phyloP scores from a whole-genome alignment of 106 monocot genomes.

The Acorus gramineus region DNA sequence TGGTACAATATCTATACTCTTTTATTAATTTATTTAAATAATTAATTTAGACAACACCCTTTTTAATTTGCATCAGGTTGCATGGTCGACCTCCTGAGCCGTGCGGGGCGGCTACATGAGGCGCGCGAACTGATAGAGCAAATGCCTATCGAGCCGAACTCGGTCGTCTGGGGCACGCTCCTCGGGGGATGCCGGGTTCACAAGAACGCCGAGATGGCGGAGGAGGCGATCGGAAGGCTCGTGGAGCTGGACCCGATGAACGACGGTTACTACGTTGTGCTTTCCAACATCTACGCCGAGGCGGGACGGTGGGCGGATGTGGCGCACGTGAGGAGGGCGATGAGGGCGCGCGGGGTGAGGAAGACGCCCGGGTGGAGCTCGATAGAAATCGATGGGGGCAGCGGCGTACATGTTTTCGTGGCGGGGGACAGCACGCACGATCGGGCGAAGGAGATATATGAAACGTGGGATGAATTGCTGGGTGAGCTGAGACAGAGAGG shows the following conservation, averaged over 20 bases:
- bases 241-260: conserved; percentile 11
- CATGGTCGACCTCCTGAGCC: conserved; percentile 36
- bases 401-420: conserved; percentile 11
- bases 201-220: conserved; percentile 6
- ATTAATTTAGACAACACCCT: too few species aligned
- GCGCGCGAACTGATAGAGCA: conserved; percentile 19
- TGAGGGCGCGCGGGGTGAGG: conserved; percentile 16
- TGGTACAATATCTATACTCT: too few species aligned
- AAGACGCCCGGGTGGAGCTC: conserved; percentile 26
- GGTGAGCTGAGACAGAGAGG: conserved; percentile 8
- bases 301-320: conserved; percentile 18
- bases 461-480: conserved; percentile 12
- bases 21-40: too few species aligned
- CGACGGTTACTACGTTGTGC: conserved; percentile 9
- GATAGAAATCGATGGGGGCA: conserved; percentile 8
- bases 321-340: conserved; percentile 9
- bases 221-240: conserved; percentile 4
- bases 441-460: conserved; percentile 6
- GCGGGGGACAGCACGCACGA: conserved; percentile 10
- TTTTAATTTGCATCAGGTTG: conserved; percentile 4
- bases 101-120: conserved; percentile 21
- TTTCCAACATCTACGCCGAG: conserved; percentile 24
- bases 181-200: conserved; percentile 32
- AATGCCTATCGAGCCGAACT: conserved; percentile 25
- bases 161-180: conserved; percentile 37